A percentile compares a stretch with the other conserved stretches of the same genome.
phyloP scores from a whole-genome alignment of 2,329 filamentous ascomycete genomes.

The Apiospora arundinis region DNA sequence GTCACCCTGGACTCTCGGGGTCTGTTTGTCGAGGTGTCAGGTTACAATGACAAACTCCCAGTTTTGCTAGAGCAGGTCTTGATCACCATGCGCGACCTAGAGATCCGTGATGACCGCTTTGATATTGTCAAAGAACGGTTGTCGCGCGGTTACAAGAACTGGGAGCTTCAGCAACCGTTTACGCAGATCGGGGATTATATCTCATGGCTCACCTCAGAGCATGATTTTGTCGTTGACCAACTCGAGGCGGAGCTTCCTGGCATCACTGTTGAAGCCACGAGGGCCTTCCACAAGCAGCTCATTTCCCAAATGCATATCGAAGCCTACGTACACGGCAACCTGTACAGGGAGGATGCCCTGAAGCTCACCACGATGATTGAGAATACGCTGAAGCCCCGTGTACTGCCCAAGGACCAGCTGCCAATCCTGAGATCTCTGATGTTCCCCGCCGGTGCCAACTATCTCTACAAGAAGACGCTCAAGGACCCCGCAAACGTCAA shows the following conservation, averaged over 20 bases:
- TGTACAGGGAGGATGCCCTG: conserved; percentile 92
- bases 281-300: conserved; percentile 79
- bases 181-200: conserved; percentile 86
- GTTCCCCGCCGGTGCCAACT: conserved; percentile 81
- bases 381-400: conserved; percentile 74
- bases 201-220: conserved; percentile 78
- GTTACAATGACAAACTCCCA: conserved; percentile 95
- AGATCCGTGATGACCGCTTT: conserved; percentile 87
- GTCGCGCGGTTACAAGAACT: conserved; percentile 79
- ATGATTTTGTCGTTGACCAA: conserved; percentile 80
- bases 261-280: conserved; percentile 76
- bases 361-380: conserved; percentile 84
- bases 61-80: conserved; percentile 91
- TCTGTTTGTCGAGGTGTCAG: conserved; percentile 78
- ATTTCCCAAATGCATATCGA: conserved; percentile 88
- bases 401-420: conserved; percentile 80
- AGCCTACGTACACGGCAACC: conserved; percentile 85
- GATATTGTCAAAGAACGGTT: conserved; percentile 89
- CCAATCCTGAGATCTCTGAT: conserved; percentile 78
- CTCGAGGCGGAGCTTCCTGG: conserved; percentile 76
- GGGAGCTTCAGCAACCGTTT: conserved; percentile 87
- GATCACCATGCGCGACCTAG: conserved; percentile 80
- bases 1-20: conserved; percentile 77
- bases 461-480: conserved; percentile 79
- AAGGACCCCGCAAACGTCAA: conserved; percentile 91